A percentile compares a stretch with the other conserved stretches of the same genome.
Evolutionary conservation across 768 basidiomycete genomes (phyloP).

Genomic region (Boletus rubroflammeus): DNA sequence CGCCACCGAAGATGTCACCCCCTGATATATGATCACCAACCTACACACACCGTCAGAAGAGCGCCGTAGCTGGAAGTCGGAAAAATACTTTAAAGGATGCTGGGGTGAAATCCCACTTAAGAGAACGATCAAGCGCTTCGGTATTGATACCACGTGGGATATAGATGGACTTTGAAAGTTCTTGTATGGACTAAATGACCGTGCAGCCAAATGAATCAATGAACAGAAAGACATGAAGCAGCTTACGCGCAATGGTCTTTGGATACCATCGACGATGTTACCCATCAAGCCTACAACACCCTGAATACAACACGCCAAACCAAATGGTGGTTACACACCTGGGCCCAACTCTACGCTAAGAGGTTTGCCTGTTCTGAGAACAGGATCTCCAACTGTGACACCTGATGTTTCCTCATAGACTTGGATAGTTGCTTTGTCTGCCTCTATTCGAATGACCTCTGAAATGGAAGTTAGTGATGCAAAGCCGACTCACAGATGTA

Average conservation of each 20-base stretch:
- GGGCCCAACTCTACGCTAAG: constrained; percentile 97
- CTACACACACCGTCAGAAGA: constrained; percentile 35
- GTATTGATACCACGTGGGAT: constrained; percentile 99
- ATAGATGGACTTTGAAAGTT: constrained; percentile 97
- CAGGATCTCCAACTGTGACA: constrained; percentile 98
- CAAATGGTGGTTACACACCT: constrained; percentile 46
- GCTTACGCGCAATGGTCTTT: constrained; percentile 83
- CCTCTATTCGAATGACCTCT: constrained; percentile 99
- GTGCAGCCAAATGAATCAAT: constrained; percentile 1
- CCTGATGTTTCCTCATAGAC: constrained; percentile 99
- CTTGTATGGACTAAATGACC: constrained; percentile 73
- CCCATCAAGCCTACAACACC: constrained; percentile 79
- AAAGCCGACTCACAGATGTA: not conserved
- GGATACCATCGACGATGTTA: constrained; percentile 99
- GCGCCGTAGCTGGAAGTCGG: not conserved
- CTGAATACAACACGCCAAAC: not conserved
- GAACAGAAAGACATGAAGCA: not conserved
- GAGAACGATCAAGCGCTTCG: constrained; percentile 79
- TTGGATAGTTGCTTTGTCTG: constrained; percentile 97
- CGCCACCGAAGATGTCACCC: constrained; percentile 92
- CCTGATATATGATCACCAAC: constrained; percentile 97
- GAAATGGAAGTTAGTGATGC: constrained; percentile 14
- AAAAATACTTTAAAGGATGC: constrained; percentile 62
- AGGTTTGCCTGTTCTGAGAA: constrained; percentile 95
- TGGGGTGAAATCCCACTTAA: constrained; percentile 96